Evolutionary conservation across 306 rosid species (phyloP).

Genomic region (Dicorynia guianensis): DNA sequence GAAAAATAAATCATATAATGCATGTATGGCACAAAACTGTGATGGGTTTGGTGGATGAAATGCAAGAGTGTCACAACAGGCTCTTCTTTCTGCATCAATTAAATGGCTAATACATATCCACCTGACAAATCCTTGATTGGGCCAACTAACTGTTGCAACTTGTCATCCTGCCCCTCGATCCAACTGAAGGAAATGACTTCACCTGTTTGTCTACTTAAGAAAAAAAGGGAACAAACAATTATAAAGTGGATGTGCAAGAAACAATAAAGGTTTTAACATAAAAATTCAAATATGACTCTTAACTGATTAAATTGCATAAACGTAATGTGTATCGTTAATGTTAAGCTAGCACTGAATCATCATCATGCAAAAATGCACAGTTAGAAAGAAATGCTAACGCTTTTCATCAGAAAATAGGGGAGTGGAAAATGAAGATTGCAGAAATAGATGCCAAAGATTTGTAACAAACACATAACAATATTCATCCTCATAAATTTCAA

Average conservation of each 20-base stretch:
- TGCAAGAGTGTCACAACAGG: constrained; percentile 23
- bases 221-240: constrained; percentile 29
- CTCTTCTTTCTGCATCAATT: constrained; percentile 14
- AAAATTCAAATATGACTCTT: neutral
- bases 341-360: constrained; percentile 8
- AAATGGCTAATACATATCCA: constrained; percentile 33
- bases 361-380: constrained; percentile 12
- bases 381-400: neutral
- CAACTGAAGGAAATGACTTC: constrained; percentile 31
- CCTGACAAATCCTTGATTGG: constrained; percentile 25
- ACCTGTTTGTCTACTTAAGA: constrained; percentile 57
- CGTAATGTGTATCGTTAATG: neutral
- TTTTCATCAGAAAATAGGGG: neutral
- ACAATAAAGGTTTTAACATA: neutral
- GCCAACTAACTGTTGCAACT: neutral
- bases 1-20: constrained; percentile 19
- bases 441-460: neutral
- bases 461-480: no score
- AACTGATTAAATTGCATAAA: constrained; percentile 13
- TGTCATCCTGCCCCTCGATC: constrained; percentile 29
- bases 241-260: neutral
- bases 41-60: constrained; percentile 16
- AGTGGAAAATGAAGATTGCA: neutral
- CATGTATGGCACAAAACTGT: constrained; percentile 25
- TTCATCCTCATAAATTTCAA: neutral